A percentile compares a stretch with the other conserved stretches of the same genome.
These are phyloP conservation scores for Piromyces sp. DNA, from an alignment of 192 early-diverging fungal genomes.

Conservation along the genomic window DNA sequence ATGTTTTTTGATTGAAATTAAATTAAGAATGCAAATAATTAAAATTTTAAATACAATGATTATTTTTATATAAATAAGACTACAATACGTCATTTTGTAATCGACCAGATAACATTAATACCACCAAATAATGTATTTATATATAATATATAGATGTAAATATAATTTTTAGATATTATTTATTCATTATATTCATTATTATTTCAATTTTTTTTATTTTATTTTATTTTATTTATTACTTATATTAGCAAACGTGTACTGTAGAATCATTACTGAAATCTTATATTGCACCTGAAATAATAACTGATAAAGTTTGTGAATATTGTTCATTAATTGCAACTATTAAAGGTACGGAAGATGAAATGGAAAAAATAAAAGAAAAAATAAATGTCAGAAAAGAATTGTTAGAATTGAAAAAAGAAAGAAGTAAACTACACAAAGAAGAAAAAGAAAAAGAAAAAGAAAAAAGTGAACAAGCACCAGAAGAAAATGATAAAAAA, in stretches of 20 bases:
- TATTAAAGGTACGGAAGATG: constrained; percentile 10
- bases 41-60: too few relatives aligned
- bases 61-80: constrained; percentile 28
- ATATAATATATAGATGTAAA: too few relatives aligned
- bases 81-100: constrained; percentile 53
- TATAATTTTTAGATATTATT: too few relatives aligned
- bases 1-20: too few relatives aligned
- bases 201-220: too few relatives aligned
- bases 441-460: too few relatives aligned
- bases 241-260: constrained; percentile 19
- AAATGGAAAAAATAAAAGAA: constrained; percentile 18
- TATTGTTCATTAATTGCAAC: constrained; percentile 36
- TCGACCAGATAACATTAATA: constrained; percentile 49
- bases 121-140: constrained; percentile 25
- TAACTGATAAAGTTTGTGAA: constrained; percentile 49
- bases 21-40: too few relatives aligned
- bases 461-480: neutral
- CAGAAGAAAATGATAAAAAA: neutral
- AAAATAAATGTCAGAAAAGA: neutral
- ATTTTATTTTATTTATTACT: too few relatives aligned
- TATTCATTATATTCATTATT: too few relatives aligned
- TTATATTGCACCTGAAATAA: constrained; percentile 45
- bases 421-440: neutral
- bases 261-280: constrained; percentile 42
- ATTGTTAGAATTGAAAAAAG: neutral